phyloP scores from a whole-genome alignment of 345 rosid genomes.

The Pelargonium nanum region DNA sequence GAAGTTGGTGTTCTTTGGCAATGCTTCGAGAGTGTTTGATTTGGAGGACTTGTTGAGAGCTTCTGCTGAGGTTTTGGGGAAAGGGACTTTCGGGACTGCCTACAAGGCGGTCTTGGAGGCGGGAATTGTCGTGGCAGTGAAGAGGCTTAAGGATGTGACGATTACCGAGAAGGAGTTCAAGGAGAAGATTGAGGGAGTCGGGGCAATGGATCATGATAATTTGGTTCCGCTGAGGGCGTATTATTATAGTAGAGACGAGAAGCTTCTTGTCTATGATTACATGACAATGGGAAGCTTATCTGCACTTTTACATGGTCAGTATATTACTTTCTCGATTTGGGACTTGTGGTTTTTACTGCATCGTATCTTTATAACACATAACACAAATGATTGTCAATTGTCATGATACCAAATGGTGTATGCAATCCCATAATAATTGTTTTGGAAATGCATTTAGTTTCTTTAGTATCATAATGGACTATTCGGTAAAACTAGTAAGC shows the following conservation, averaged over 20 bases:
- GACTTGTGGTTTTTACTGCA: neutral
- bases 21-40: constrained; percentile 56
- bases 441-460: neutral
- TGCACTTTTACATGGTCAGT: constrained; percentile 81
- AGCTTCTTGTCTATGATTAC: constrained; percentile 91
- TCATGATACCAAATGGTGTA: too few relatives aligned
- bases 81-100: constrained; percentile 91
- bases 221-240: constrained; percentile 87
- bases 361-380: neutral
- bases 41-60: constrained; percentile 95
- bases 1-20: constrained; percentile 78
- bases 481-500: neutral
- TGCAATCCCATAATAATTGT: neutral
- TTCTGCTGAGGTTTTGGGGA: constrained; percentile 94
- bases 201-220: constrained; percentile 80
- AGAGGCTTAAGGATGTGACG: constrained; percentile 86
- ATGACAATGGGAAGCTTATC: constrained; percentile 99
- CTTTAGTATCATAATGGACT: too few relatives aligned
- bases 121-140: constrained; percentile 72
- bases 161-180: constrained; percentile 68
- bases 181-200: constrained; percentile 86
- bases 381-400: neutral
- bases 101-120: constrained; percentile 89
- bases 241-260: constrained; percentile 88
- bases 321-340: neutral